Conservation (phyloP, 345 rosid species). For the Populus nigra region DNA sequence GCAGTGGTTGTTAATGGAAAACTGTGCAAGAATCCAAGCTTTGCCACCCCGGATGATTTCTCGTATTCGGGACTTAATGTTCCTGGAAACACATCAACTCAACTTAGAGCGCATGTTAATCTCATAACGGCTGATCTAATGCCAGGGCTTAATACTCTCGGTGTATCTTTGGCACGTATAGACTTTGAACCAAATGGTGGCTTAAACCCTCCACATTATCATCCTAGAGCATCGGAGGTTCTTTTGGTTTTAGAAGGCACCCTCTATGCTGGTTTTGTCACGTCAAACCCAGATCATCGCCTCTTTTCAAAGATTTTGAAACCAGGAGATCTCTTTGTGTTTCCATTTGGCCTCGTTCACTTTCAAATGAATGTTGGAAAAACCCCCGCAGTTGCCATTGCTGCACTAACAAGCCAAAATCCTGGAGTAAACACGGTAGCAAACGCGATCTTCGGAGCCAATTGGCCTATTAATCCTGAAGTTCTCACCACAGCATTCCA, state of each 20-base stretch:
- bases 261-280: conserved; percentile 14
- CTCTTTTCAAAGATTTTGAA: conserved; percentile 6
- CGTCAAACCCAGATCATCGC: conserved; percentile 13
- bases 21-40: conserved; percentile 20
- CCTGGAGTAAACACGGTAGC: conserved; percentile 17
- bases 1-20: conserved; percentile 24
- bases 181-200: conserved; percentile 19
- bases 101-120: conserved; percentile 5
- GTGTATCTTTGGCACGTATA: conserved; percentile 8
- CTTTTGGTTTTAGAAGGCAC: conserved; percentile 5
- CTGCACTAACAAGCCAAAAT: conserved; percentile 17
- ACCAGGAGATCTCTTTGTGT: conserved; percentile 20
- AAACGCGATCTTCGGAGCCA: conserved; percentile 6
- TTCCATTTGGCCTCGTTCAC: conserved; percentile 18
- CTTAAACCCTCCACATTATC: conserved; percentile 20
- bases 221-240: conserved; percentile 22
- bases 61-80: conserved; percentile 14
- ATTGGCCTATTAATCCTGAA: conserved; percentile 5
- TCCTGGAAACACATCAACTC: conserved; percentile 5
- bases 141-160: conserved; percentile 18
- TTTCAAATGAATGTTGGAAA: conserved; percentile 10
- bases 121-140: conserved; percentile 5
- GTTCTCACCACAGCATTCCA: conserved; percentile 19
- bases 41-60: conserved; percentile 5
- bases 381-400: conserved; percentile 11